phyloP scores from a whole-genome alignment of 805 yeast species.

The Candida nonsorbophila region DNA sequence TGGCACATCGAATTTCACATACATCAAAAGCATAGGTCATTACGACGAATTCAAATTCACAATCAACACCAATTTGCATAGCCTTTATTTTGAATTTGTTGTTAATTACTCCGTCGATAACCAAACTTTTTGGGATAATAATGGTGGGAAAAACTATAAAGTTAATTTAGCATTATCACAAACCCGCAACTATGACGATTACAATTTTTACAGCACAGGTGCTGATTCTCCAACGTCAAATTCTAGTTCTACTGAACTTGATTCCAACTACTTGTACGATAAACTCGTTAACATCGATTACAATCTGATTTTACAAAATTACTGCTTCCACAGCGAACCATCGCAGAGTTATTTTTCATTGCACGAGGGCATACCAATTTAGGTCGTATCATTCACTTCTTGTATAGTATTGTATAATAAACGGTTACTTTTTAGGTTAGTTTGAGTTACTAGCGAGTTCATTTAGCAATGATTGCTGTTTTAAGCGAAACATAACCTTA shows the following conservation, averaged over 20 bases:
- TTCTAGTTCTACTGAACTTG: too few species aligned
- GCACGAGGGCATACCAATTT: constrained; percentile 5
- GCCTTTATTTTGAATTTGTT: constrained; percentile 7
- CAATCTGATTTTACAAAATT: constrained; percentile 6
- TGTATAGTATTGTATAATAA: too few species aligned
- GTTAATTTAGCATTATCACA: constrained; percentile 12
- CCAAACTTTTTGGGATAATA: constrained; percentile 34
- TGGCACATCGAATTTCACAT: constrained; percentile 12
- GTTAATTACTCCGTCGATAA: constrained; percentile 25
- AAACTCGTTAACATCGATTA: constrained; percentile 5
- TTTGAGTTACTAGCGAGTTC: too few species aligned
- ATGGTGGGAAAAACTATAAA: constrained; percentile 26
- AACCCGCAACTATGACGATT: constrained; percentile 1
- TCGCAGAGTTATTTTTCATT: constrained; percentile 8
- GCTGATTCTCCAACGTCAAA: not conserved
- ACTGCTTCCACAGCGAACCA: constrained; percentile 8
- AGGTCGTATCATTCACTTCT: too few species aligned
- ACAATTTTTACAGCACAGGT: not conserved
- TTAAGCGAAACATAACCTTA: too few species aligned
- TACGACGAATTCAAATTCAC: constrained; percentile 48
- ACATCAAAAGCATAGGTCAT: constrained; percentile 12
- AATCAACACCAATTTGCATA: constrained; percentile 23
- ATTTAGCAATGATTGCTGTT: too few species aligned
- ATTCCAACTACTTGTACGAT: constrained; percentile 5
- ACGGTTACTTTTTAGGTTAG: too few species aligned